Base-by-base conservation (phyloP, 441 rosid species). In the Adansonia rubrostipa region DNA sequence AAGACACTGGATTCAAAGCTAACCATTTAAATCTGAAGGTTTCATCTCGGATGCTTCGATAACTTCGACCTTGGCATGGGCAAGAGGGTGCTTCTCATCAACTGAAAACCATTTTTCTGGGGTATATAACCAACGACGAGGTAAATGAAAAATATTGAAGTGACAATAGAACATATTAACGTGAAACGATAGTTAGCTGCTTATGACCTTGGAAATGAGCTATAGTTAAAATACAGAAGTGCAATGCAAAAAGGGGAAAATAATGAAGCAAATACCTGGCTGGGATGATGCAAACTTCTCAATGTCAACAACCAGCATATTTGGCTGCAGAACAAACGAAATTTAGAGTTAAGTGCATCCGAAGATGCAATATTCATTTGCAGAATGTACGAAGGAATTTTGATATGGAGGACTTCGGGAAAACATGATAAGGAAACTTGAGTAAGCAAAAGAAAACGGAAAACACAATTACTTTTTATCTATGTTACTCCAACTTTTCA, bases 281-380 rank as follows among this genome's bases (percentile, higher is more conserved):
- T 82, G 76, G 62, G 93, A 85, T 64, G 92, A 85, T 72, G 82
- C 88, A 64, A 96, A 90, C 83, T 96, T 96, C 87, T 91, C 97
- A 84, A 94, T 74, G 82, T 96, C 98, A 81, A 87, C 96, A 44
- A 96, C 97, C 68, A 96, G 92, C 97, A 94, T 96, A 84, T 96
- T 96, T 60, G 99, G 99, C 99, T 96, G 90, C 78, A 85, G 80
- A 54, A 48, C 64, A 44, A 78, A 6, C 9, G 80, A 83, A 54
- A 36, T 57, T 9, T 79, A 22, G 48, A 14, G 76, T 71, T 47
- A 53, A 50, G 33, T 15, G 10, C 65, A 66, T 73, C 58, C 47
- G 28, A 7, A 63, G 57, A 40, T 8, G 15, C n/a, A n/a, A 57
- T 5, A 6, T 19, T 58, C 7, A 8, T 42, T 57, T 33, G 63